Evolutionary conservation across 2,329 filamentous ascomycete genomes (phyloP), one percentile per base, ranked within the genome.

Genomic region (Cladosporium sphaerospermum): DNA sequence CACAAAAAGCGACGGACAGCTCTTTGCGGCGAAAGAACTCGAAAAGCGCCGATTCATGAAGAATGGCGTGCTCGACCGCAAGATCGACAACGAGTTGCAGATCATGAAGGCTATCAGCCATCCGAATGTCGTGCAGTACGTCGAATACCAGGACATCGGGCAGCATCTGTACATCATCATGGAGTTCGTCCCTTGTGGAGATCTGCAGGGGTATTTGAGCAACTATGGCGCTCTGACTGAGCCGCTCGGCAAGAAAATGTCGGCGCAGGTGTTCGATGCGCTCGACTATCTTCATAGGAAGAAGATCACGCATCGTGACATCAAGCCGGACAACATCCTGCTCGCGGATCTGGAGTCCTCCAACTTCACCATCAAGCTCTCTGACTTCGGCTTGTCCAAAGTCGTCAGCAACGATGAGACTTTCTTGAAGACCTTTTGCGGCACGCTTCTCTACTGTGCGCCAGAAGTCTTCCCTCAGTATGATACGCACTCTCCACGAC

Each of bases 261-360:
- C 90, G 1, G 68, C 73, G 16, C 89, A 95, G 67, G 80, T 97
- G 34, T 73, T 96, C 41, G 81, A 85, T 60, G 92, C 92, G 2
- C 74, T 99, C 49, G 83, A 83, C 31, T 96, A 99, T 67, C 77
- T 99, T 8, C 93, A 99, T 69, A 76, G 78, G 50, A 85, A 87
- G 62, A 89, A 86, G 65, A 96, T 99, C 62, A 97, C 92, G 0
- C 93, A 99, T 71, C 86, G 93, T n/a, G 93, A 99, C 69, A 90
- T 99, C 65, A 99, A 99, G 67, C 93, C 93, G 0, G 93, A 99
- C 75, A 99, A 99, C 64, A 96, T 99, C 56, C 77, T 99, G 39
- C 88, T 97, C 60, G 78, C 84, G 9, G 85, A 83, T 1, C 68
- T 82, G 9, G 75, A 85, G 5, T 90, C 91, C 0, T 45, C 63